Evolutionary conservation across 495 filamentous ascomycete genomes (phyloP).

Genomic region (Trichodelitschia bisporula): DNA sequence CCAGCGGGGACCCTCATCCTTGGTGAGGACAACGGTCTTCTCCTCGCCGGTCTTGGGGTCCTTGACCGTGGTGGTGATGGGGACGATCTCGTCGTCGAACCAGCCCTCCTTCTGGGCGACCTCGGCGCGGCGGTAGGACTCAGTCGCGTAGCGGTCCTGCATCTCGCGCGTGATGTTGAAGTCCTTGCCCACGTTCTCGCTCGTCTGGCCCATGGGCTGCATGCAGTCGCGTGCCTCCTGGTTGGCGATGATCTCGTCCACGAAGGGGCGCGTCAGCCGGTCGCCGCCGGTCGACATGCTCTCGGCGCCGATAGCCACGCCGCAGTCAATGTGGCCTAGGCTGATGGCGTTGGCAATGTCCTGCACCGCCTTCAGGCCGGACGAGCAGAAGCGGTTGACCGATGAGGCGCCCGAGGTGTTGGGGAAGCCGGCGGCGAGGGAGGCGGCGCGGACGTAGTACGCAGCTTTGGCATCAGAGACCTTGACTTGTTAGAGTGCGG

Average conservation of each 20-base stretch:
- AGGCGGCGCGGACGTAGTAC: constrained; percentile 71
- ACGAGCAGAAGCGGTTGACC: constrained; percentile 92
- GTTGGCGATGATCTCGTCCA: constrained; percentile 45
- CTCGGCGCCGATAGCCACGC: constrained; percentile 73
- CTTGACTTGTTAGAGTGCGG: constrained; percentile 21
- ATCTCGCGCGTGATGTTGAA: constrained; percentile 58
- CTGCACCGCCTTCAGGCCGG: constrained; percentile 81
- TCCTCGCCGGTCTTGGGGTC: constrained; percentile 57
- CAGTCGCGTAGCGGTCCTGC: constrained; percentile 69
- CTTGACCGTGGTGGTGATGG: constrained; percentile 59
- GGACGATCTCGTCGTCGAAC: constrained; percentile 87
- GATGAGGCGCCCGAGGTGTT: constrained; percentile 60
- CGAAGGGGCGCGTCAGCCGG: constrained; percentile 43
- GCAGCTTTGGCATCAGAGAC: constrained; percentile 69
- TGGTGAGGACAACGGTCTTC: constrained; percentile 49
- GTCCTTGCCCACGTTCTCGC: constrained; percentile 83
- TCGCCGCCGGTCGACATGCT: constrained; percentile 55
- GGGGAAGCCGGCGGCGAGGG: constrained; percentile 81
- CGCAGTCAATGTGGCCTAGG: constrained; percentile 57
- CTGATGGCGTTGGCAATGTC: constrained; percentile 81
- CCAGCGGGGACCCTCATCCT: constrained; percentile 71
- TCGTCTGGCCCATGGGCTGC: constrained; percentile 94
- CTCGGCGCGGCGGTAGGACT: constrained; percentile 72
- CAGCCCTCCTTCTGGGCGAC: constrained; percentile 74
- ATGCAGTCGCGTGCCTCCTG: constrained; percentile 69